phyloP scores from a whole-genome alignment of 768 basidiomycete species.

The Mycena maculata region DNA sequence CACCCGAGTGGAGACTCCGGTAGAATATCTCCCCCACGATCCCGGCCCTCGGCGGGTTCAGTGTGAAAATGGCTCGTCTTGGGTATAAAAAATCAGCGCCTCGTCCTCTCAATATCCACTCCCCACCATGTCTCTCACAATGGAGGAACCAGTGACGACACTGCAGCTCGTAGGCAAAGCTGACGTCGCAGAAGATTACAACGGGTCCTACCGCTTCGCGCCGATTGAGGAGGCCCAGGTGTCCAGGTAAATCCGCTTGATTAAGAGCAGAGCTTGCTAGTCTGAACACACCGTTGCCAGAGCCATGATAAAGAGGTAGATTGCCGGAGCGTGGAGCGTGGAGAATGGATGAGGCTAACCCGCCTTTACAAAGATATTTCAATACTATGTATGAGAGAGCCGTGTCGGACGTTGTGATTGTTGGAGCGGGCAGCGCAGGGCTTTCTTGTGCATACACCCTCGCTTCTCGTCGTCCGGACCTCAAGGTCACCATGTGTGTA shows the following conservation, averaged over 20 bases:
- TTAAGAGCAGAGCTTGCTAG: no score
- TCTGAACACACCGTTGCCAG: no score
- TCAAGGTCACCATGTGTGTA: slow-evolving; percentile 50
- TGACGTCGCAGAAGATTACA: slow-evolving; percentile 26
- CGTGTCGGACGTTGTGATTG: slow-evolving; percentile 82
- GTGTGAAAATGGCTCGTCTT: slow-evolving; percentile 7
- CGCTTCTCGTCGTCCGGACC: slow-evolving; percentile 73
- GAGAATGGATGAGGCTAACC: no score
- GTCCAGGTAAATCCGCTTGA: slow-evolving; percentile 76
- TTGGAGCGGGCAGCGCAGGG: slow-evolving; percentile 79
- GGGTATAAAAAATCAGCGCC: slow-evolving; percentile 21
- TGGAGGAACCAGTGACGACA: slow-evolving; percentile 20
- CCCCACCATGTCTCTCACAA: slow-evolving; percentile 31
- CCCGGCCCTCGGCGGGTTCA: slow-evolving; percentile 19
- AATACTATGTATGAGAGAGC: slow-evolving; percentile 77
- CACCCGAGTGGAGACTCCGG: slow-evolving; percentile 12
- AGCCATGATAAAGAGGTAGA: no score
- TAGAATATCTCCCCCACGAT: not conserved
- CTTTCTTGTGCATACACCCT: slow-evolving; percentile 81
- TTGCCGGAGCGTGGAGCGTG: no score
- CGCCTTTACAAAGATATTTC: slow-evolving; percentile 62
- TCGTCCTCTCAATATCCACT: not conserved
- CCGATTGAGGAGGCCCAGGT: slow-evolving; percentile 83
- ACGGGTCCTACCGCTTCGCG: slow-evolving; percentile 59
- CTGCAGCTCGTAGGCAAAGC: slow-evolving; percentile 25